Base-by-base conservation (phyloP, 1,284 basidiomycete genomes). In the Marasmius fiardii region DNA sequence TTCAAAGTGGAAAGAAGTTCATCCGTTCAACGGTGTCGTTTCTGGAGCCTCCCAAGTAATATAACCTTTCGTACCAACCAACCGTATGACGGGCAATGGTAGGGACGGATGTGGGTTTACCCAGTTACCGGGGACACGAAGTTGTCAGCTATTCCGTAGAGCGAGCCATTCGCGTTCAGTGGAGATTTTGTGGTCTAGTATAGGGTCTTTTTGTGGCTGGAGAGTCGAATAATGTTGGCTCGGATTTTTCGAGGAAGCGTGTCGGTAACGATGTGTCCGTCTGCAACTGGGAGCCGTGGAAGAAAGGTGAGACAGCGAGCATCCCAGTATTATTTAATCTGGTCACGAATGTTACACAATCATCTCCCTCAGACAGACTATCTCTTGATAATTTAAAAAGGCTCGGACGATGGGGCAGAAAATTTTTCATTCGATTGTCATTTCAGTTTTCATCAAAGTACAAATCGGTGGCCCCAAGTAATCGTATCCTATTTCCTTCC, bases 241-340 rank as follows among this genome's bases (percentile, higher is more conserved):
- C 71, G 70, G 43, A 74, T 61, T 57, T 71, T 71, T 47, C 73
- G 61, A 24, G 74, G 72, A n/a, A 49, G 47, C 43, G 71, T 75
- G 49, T 37, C 26, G 18, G 18, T 4, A 21, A n/a, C n/a, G n/a
- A n/a, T n/a, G n/a, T n/a, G n/a, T n/a, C n/a, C n/a, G n/a, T n/a
- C n/a, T n/a, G n/a, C n/a, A n/a, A n/a, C n/a, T n/a, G n/a, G n/a
- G n/a, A n/a, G n/a, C n/a, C n/a, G n/a, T n/a, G n/a, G n/a, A n/a
- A n/a, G n/a, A n/a, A n/a, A n/a, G n/a, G n/a, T n/a, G n/a, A n/a
- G n/a, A n/a, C n/a, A n/a, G n/a, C n/a, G n/a, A n/a, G n/a, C n/a
- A n/a, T n/a, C n/a, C n/a, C n/a, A n/a, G n/a, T n/a, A n/a, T n/a
- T n/a, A n/a, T n/a, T n/a, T n/a, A n/a, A n/a, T n/a, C n/a, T n/a